phyloP scores from a whole-genome alignment of 1,284 basidiomycete genomes.

The Xanthoconium separans region DNA sequence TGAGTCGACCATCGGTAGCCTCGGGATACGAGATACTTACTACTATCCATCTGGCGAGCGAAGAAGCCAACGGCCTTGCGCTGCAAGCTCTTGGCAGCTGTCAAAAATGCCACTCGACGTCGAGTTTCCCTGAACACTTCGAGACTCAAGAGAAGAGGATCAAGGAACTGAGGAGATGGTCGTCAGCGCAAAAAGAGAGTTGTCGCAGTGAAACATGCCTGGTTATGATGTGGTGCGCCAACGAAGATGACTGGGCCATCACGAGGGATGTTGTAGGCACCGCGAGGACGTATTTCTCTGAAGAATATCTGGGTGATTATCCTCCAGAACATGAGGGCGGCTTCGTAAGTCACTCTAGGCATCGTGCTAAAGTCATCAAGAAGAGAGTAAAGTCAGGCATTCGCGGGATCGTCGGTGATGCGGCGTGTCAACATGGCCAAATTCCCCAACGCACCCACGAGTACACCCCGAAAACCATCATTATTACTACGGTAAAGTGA shows the following conservation, averaged over 20 bases:
- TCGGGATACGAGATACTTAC: conserved; percentile 51
- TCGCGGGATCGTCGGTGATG: neutral
- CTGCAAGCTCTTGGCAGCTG: conserved; percentile 92
- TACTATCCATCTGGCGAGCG: conserved; percentile 85
- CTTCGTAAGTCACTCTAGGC: conserved; percentile 50
- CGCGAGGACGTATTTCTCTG: conserved; percentile 92
- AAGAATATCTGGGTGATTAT: conserved; percentile 95
- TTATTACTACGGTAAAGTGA: conserved; percentile 24
- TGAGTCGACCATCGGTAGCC: conserved; percentile 12
- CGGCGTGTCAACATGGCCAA: conserved; percentile 29
- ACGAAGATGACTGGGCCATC: conserved; percentile 97
- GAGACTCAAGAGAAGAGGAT: conserved; percentile 86
- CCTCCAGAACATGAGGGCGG: conserved; percentile 75
- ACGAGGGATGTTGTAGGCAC: conserved; percentile 92
- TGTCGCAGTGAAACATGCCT: conserved; percentile 49
- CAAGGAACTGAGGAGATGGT: conserved; percentile 73
- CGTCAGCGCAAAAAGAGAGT: neutral
- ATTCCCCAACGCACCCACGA: conserved; percentile 9
- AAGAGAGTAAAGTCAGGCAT: neutral
- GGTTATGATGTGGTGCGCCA: conserved; percentile 95
- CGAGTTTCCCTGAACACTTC: conserved; percentile 87
- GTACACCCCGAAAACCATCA: no score
- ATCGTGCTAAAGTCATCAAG: conserved; percentile 26
- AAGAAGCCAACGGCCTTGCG: conserved; percentile 82
- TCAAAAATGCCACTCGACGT: conserved; percentile 85